A percentile compares a stretch with the other conserved stretches of the same genome.
These are phyloP conservation scores for Eucalyptus tenuipes DNA, from an alignment of 345 rosid genomes.

Conservation along the genomic window DNA sequence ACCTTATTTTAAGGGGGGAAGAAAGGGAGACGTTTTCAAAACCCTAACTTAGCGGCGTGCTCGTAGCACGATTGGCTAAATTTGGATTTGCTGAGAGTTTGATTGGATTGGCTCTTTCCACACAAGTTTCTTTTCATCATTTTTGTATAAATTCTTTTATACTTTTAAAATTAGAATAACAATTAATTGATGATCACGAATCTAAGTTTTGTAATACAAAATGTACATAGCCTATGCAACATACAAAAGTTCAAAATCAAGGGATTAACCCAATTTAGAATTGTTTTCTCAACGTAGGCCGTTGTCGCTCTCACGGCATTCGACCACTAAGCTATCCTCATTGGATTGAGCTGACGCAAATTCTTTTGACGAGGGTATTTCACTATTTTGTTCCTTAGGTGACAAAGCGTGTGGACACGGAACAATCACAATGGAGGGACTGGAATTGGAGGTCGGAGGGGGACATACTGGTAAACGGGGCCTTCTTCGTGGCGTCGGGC, in stretches of 20 bases:
- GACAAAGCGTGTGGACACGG: conserved; percentile 82
- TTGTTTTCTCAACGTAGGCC: neutral
- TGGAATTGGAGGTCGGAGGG: conserved; percentile 99
- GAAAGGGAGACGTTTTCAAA: neutral
- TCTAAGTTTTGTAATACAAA: neutral
- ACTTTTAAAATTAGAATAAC: neutral
- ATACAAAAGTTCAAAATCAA: neutral
- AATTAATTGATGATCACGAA: neutral
- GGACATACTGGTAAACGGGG: conserved; percentile 84
- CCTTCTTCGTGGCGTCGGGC: conserved; percentile 82
- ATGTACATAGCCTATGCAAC: neutral
- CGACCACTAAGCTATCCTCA: neutral
- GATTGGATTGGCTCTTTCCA: neutral
- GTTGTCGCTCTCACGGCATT: neutral
- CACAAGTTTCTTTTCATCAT: neutral
- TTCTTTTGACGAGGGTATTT: neutral
- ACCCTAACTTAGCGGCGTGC: neutral
- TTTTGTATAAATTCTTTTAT: neutral
- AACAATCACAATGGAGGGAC: conserved; percentile 52
- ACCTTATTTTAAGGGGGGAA: neutral
- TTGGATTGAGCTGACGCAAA: neutral
- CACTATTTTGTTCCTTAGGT: conserved; percentile 30
- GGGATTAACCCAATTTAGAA: neutral
- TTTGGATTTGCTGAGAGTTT: neutral
- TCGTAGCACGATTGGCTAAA: neutral